Conservation (phyloP, 2,329 filamentous ascomycete genomes). For the Sporothrix luriei region DNA sequence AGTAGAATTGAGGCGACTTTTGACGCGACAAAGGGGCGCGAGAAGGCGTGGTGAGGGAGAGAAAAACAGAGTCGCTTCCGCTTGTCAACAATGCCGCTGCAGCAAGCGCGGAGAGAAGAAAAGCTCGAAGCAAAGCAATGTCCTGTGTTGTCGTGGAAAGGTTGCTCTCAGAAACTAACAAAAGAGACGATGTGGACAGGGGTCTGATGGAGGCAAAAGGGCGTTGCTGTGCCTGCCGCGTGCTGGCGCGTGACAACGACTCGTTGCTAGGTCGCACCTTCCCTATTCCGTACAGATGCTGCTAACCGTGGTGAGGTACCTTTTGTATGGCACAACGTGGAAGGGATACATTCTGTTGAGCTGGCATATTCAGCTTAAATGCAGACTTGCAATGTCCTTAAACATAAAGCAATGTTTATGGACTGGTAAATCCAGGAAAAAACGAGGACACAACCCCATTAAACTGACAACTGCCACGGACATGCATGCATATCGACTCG, state of each 20-base stretch:
- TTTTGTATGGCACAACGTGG: not conserved
- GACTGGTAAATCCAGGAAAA: not conserved
- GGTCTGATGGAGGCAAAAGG: not conserved
- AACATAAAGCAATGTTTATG: not conserved
- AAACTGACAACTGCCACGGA: no score
- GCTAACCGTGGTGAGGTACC: not conserved
- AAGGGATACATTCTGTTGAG: not conserved
- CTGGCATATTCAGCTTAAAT: not conserved
- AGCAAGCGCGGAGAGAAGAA: not conserved
- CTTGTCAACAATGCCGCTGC: not conserved
- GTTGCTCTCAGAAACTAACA: constrained; percentile 11
- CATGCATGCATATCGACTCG: no score
- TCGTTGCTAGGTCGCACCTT: constrained; percentile 23
- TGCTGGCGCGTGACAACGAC: not conserved
- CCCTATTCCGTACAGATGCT: constrained; percentile 13
- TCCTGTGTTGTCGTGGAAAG: not conserved
- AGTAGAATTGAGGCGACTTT: not conserved
- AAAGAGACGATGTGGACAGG: not conserved
- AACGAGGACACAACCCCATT: no score
- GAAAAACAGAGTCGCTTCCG: not conserved
- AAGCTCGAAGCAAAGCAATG: constrained; percentile 10
- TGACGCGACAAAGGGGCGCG: constrained; percentile 6
- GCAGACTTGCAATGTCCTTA: not conserved
- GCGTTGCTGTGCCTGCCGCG: constrained; percentile 26
- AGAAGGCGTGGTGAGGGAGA: not conserved